phyloP scores from a whole-genome alignment of 371 early-diverging fungal species.

The Mucor irregularis region DNA sequence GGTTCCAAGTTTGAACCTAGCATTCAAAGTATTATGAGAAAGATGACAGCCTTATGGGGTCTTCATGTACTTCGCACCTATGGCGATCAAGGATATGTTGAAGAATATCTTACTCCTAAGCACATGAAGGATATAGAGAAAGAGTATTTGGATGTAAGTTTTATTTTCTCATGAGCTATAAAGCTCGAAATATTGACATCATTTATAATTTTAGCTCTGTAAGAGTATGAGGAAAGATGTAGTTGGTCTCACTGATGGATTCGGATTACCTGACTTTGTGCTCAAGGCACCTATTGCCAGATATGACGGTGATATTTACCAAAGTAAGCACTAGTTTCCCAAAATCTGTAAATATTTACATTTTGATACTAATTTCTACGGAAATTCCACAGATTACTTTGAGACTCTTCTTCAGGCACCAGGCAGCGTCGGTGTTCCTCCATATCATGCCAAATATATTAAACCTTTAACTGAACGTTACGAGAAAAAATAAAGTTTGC shows the following conservation, averaged over 20 bases:
- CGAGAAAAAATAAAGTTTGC: background rate
- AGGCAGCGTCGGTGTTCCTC: slow-evolving; percentile 29
- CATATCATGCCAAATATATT: slow-evolving; percentile 40
- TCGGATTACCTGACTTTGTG: slow-evolving; percentile 64
- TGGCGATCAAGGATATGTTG: slow-evolving; percentile 51
- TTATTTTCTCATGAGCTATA: too few relatives aligned
- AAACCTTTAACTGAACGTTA: slow-evolving; percentile 35
- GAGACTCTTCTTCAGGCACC: slow-evolving; percentile 40
- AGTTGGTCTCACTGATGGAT: slow-evolving; percentile 64
- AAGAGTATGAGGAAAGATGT: slow-evolving; percentile 56
- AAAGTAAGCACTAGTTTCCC: slow-evolving; percentile 24
- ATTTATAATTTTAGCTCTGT: slow-evolving; percentile 27
- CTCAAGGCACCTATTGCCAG: slow-evolving; percentile 67
- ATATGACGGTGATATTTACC: slow-evolving; percentile 66
- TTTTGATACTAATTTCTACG: background rate
- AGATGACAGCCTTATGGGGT: slow-evolving; percentile 43
- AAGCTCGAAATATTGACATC: background rate
- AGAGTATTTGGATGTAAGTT: slow-evolving; percentile 38
- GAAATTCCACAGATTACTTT: slow-evolving; percentile 33
- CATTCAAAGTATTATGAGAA: slow-evolving; percentile 29
- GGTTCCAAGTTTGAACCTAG: slow-evolving; percentile 16
- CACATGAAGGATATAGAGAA: slow-evolving; percentile 49
- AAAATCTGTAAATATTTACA: background rate
- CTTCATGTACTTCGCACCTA: slow-evolving; percentile 41
- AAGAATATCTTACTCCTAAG: slow-evolving; percentile 46